phyloP scores from a whole-genome alignment of 768 basidiomycete genomes.

The Collybiopsis confluens region DNA sequence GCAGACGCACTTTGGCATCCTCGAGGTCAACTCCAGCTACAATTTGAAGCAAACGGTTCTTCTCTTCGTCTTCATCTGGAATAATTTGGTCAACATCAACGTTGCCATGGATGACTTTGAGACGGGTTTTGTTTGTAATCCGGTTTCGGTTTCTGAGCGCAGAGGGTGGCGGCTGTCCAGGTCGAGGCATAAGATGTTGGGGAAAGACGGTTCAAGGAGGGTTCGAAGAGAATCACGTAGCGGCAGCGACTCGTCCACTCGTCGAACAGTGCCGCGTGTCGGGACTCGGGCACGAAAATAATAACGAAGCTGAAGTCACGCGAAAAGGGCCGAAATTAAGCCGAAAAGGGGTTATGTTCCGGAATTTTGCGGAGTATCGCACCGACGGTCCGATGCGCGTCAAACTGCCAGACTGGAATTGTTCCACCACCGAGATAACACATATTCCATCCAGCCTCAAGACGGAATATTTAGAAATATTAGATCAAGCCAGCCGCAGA shows the following conservation, averaged over 20 bases:
- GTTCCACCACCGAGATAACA: no score
- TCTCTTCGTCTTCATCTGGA: constrained; percentile 84
- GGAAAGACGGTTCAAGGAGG: neutral
- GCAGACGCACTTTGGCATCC: constrained; percentile 82
- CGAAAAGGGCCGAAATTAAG: neutral
- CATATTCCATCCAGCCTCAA: no score
- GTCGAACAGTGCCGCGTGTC: neutral
- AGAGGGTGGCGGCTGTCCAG: constrained; percentile 27
- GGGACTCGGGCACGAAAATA: neutral
- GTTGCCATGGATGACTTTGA: constrained; percentile 77
- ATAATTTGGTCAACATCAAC: constrained; percentile 78
- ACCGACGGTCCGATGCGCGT: no score
- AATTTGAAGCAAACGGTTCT: constrained; percentile 68
- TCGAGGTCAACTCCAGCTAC: constrained; percentile 90
- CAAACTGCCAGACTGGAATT: no score
- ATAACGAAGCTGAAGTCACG: neutral
- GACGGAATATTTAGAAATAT: no score
- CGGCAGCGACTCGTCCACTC: neutral
- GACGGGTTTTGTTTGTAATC: constrained; percentile 89
- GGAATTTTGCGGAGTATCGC: no score
- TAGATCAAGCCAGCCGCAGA: no score
- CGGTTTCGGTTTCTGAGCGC: constrained; percentile 84
- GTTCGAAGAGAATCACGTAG: neutral
- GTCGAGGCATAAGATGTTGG: constrained; percentile 5
- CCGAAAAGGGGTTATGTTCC: neutral